phyloP scores from a whole-genome alignment of 805 yeast genomes.

The Blastobotrys parvus region DNA sequence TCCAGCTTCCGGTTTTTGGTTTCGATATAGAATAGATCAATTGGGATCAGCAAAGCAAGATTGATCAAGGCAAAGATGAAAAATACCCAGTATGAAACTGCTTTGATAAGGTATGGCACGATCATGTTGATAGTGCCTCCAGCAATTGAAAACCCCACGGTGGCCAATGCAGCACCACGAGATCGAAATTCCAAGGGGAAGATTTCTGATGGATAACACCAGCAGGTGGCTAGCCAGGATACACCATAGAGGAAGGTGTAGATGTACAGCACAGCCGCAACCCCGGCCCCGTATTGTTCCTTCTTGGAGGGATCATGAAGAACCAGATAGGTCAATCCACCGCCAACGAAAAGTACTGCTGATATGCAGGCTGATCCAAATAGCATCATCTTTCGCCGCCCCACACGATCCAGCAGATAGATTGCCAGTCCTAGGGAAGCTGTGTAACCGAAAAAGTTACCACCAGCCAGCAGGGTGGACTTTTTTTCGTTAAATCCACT shows the following conservation, averaged over 20 bases:
- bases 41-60: neutral
- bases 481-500: neutral
- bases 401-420: constrained; percentile 44
- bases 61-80: neutral
- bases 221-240: neutral
- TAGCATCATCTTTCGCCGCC: constrained; percentile 50
- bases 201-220: constrained; percentile 1
- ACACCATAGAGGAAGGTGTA: neutral
- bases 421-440: constrained; percentile 31
- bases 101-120: neutral
- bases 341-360: neutral
- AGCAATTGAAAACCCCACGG: neutral
- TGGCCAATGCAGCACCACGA: neutral
- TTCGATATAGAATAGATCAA: neutral
- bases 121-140: constrained; percentile 1
- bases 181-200: neutral
- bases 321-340: neutral
- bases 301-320: neutral
- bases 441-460: neutral
- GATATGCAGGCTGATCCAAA: constrained; percentile 30
- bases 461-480: neutral
- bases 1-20: constrained; percentile 2
- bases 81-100: neutral
- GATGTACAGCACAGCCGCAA: neutral
- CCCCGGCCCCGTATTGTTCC: neutral